Evolutionary conservation across 2,329 filamentous ascomycete species (phyloP).

Genomic region (Didymella arachidicola): DNA sequence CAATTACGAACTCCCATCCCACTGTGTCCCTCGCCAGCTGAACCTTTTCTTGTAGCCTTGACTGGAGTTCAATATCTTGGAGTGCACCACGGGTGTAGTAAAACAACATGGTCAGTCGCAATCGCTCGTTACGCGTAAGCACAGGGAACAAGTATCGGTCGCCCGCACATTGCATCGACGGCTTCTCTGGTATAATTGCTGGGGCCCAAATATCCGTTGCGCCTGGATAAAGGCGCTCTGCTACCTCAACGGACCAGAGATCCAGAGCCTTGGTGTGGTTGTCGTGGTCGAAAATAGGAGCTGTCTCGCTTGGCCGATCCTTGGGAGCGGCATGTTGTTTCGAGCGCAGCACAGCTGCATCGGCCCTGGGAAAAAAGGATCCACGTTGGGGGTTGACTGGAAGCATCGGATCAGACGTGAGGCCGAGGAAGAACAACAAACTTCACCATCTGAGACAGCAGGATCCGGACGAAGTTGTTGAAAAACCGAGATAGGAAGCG

Average conservation of each 20-base stretch:
- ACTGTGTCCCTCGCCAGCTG: constrained; percentile 53
- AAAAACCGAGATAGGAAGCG: background rate
- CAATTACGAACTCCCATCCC: constrained; percentile 58
- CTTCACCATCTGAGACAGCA: constrained; percentile 12
- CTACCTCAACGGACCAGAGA: constrained; percentile 26
- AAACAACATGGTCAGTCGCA: constrained; percentile 53
- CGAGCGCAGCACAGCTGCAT: constrained; percentile 35
- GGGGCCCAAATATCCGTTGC: constrained; percentile 26
- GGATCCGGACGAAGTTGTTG: constrained; percentile 3
- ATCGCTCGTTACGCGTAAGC: constrained; percentile 48
- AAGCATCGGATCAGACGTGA: constrained; percentile 24
- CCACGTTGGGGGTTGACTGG: constrained; percentile 16
- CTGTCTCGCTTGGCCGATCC: constrained; percentile 30
- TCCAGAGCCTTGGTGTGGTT: constrained; percentile 30
- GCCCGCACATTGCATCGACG: constrained; percentile 21
- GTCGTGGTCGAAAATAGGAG: constrained; percentile 36
- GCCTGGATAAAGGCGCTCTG: constrained; percentile 29
- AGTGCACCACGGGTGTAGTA: constrained; percentile 55
- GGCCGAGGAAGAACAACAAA: background rate
- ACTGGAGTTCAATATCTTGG: constrained; percentile 53
- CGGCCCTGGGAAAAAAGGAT: constrained; percentile 41
- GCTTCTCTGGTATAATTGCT: constrained; percentile 29
- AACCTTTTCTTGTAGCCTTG: constrained; percentile 54
- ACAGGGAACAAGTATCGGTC: constrained; percentile 48
- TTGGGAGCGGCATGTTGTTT: constrained; percentile 29